Base-by-base conservation (phyloP, 805 yeast species). In the Zygosaccharomyces gambellarensis region DNA sequence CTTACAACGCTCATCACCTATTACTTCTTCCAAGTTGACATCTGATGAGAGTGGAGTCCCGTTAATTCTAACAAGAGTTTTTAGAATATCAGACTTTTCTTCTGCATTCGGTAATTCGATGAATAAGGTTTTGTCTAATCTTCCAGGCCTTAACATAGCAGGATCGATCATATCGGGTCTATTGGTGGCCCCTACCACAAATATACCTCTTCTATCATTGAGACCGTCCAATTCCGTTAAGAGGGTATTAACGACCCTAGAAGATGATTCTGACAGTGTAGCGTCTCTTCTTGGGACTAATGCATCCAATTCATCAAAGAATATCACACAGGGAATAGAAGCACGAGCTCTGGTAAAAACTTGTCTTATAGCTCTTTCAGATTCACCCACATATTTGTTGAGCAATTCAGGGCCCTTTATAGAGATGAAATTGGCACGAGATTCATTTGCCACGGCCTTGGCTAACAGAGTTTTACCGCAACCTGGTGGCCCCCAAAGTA, bases 401-500 rank as follows among this genome's bases (percentile, higher is more conserved):
- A 92, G 75, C 39, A 94, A 71, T 65, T 94, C 99, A 0, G 99
- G 99, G 1, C 99, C 99, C 54, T 95, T 85, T 29, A 94, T 90
- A 9, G 96, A 87, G 34, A 94, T 94, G 68, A 94, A 94, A 65
- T 94, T 94, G 10, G 98, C 98, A 46, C 95, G 78, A 0, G 97
- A 89, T 68, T 94, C 98, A 65, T 92, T 92, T 9, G 99, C 99
- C 2, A 94, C 98, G 2, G 99, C 99, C 62, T 94, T 94, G 0
- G 98, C 98, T 27, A 94, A 73, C 44, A 94, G 74, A 0, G 99
- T 94, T 65, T 94, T 94, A 77, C 99, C 99, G 72, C 98, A 94
- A 32, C 99, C 99, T 3, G 99, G 99, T 1, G 99, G 99, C 0
- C 99, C 99, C 99, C 99, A 94, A 75, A 94, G 78, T 23, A 94